Conservation (phyloP, 495 filamentous ascomycete genomes). For the Endocarpon pusillum region DNA sequence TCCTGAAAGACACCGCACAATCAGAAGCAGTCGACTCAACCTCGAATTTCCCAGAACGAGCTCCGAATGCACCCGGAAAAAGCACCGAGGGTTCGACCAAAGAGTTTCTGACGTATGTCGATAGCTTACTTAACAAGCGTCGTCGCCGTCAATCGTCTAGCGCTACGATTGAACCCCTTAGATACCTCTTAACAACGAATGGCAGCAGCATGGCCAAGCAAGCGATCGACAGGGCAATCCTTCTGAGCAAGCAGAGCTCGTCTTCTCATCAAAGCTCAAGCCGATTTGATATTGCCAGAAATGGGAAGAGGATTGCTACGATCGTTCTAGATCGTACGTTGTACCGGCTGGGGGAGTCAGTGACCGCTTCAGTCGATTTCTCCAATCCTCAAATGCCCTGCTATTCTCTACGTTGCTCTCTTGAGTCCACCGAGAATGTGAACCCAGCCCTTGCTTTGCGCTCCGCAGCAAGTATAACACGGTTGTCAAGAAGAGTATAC, state of each 20-base stretch:
- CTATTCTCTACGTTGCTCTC: constrained; percentile 56
- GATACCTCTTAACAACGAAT: constrained; percentile 52
- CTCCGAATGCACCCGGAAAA: constrained; percentile 19
- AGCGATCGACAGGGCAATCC: constrained; percentile 78
- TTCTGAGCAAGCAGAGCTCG: constrained; percentile 49
- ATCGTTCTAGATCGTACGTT: constrained; percentile 80
- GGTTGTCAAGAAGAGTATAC: constrained; percentile 69
- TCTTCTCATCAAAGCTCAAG: constrained; percentile 51
- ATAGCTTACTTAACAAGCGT: constrained; percentile 51
- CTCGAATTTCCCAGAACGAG: constrained; percentile 23
- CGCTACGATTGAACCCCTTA: constrained; percentile 16
- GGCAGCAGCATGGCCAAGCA: constrained; percentile 47
- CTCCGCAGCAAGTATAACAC: constrained; percentile 61
- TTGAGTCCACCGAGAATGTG: constrained; percentile 69
- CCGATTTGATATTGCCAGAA: constrained; percentile 85
- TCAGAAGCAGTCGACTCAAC: constrained; percentile 19
- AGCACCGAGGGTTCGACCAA: constrained; percentile 16
- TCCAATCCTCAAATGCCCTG: constrained; percentile 52
- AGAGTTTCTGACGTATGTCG: constrained; percentile 64
- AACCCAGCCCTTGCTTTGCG: constrained; percentile 66
- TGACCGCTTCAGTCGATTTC: constrained; percentile 73
- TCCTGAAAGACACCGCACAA: constrained; percentile 69
- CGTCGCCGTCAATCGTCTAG: constrained; percentile 21
- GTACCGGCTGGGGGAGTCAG: constrained; percentile 75
- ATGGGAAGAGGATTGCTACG: constrained; percentile 67